Evolutionary conservation across 73 alveolate species (phyloP), one percentile per base, ranked within the genome.

Genomic region (Tetrahymena thermophila): DNA sequence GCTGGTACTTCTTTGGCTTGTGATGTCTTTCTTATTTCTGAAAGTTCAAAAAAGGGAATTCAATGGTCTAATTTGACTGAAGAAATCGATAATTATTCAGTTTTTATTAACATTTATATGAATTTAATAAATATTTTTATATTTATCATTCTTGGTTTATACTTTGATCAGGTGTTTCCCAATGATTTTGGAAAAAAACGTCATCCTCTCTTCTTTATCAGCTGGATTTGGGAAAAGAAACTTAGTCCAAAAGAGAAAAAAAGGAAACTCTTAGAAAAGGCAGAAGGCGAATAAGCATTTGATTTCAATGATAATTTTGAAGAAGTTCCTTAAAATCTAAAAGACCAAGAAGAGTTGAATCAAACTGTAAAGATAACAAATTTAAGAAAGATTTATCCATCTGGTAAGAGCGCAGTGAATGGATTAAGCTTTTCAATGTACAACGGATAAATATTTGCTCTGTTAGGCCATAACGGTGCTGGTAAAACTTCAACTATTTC

Each of bases 161-260:
- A 97, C 94, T 71, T 97, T 6, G 98, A 97, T 94, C 93, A 96
- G 85, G 98, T 97, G 55, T 85, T 97, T 84, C 98, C 98, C 25
- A 97, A 94, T 96, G 98, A 94, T 44, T 97, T 95, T 96, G 99
- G 99, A 1, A 93, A 94, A 34, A 97, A 94, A 89, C 44, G 44
- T 8, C 98, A 97, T 83, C 97, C 96, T 95, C 96, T 96, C 96
- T 97, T 97, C 89, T 89, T 97, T 14, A 43, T 93, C 13, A 40
- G 17, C 23, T 28, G 93, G 35, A 31, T 34, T 31, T 71, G 40
- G 15, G 35, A 71, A 71, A 71, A 71, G 14, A 71, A 34, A 16
- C 35, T 31, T 10, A 71, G 35, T 71, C 35, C 34, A 71, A 35
- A 31, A 71, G 34, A 28, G 10, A 71, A 31, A 35, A 71, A 31